phyloP scores from a whole-genome alignment of 179 eudicot species.

The Patellifolia procumbens region DNA sequence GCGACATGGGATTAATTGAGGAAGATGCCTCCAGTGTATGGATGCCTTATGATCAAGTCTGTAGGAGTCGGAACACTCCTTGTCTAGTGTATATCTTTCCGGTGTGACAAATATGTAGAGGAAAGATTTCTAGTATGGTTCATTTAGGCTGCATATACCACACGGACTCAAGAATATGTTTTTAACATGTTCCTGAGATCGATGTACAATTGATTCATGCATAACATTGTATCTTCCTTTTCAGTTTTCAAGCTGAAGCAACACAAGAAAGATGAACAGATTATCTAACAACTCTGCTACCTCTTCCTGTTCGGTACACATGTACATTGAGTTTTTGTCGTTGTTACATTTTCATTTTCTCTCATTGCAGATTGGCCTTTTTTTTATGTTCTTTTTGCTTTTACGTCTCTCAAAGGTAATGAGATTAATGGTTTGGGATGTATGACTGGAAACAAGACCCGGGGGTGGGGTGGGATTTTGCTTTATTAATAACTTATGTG shows the following conservation, averaged over 20 bases:
- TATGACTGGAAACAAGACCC: background rate
- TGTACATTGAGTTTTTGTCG: slow-evolving; percentile 6
- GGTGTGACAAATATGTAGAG: slow-evolving; percentile 1
- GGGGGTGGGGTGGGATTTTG: background rate
- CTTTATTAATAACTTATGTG: background rate
- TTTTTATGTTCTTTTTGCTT: background rate
- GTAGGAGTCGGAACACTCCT: background rate
- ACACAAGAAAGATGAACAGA: slow-evolving; percentile 25
- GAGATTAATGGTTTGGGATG: too few species aligned
- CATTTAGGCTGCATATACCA: slow-evolving; percentile 19
- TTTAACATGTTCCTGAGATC: slow-evolving; percentile 20
- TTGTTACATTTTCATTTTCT: slow-evolving; percentile 7
- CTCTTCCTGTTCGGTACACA: slow-evolving; percentile 19
- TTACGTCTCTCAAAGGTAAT: background rate
- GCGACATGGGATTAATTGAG: slow-evolving; percentile 2
- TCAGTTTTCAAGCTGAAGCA: slow-evolving; percentile 33
- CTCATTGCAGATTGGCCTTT: slow-evolving; percentile 4
- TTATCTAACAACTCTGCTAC: slow-evolving; percentile 20
- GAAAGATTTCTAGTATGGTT: slow-evolving; percentile 29
- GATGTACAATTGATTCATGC: slow-evolving; percentile 17
- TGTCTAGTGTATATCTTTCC: slow-evolving; percentile 26
- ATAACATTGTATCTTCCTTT: slow-evolving; percentile 33
- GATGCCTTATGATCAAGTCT: slow-evolving; percentile 11
- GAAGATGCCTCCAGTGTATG: slow-evolving; percentile 12
- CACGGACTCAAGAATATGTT: slow-evolving; percentile 2